These are phyloP conservation scores for Alternaria atra DNA, from an alignment of 2,329 filamentous ascomycete species.

Conservation along the genomic window DNA sequence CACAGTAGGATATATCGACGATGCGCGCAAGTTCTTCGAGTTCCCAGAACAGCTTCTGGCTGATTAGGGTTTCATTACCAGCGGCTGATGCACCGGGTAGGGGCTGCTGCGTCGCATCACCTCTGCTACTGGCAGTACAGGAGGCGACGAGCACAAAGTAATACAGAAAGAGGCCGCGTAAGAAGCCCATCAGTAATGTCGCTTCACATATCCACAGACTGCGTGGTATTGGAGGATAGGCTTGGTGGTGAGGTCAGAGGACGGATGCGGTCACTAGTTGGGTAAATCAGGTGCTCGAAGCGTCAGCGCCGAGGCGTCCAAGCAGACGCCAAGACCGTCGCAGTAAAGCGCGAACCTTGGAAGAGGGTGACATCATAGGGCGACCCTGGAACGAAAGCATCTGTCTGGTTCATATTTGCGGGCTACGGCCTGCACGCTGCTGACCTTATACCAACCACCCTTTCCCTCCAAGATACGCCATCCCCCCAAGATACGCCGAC, in stretches of 20 bases:
- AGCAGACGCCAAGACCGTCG: constrained; percentile 10
- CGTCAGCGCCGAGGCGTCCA: constrained; percentile 16
- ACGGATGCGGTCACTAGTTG: background rate
- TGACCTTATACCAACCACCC: constrained; percentile 11
- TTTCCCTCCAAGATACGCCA: background rate
- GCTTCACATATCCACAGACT: constrained; percentile 42
- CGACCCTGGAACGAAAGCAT: background rate
- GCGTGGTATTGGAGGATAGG: constrained; percentile 3
- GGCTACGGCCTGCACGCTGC: constrained; percentile 21
- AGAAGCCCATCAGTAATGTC: constrained; percentile 28
- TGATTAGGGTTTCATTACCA: constrained; percentile 57
- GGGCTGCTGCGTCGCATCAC: constrained; percentile 36
- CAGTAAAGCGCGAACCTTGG: constrained; percentile 1
- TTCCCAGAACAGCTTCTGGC: constrained; percentile 74
- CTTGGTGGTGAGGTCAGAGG: constrained; percentile 34
- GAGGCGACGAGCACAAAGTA: constrained; percentile 28
- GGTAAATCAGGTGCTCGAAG: constrained; percentile 6
- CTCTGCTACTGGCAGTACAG: constrained; percentile 16
- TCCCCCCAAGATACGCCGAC: constrained; percentile 7
- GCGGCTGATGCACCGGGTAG: constrained; percentile 29
- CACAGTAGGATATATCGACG: constrained; percentile 94
- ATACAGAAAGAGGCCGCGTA: constrained; percentile 33
- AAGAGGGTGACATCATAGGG: constrained; percentile 19
- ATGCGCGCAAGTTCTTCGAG: constrained; percentile 89
- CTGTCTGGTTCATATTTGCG: constrained; percentile 7